A percentile compares a stretch with the other conserved stretches of the same genome.
phyloP scores from a whole-genome alignment of 2,329 filamentous ascomycete genomes.

The Alternaria sp. region DNA sequence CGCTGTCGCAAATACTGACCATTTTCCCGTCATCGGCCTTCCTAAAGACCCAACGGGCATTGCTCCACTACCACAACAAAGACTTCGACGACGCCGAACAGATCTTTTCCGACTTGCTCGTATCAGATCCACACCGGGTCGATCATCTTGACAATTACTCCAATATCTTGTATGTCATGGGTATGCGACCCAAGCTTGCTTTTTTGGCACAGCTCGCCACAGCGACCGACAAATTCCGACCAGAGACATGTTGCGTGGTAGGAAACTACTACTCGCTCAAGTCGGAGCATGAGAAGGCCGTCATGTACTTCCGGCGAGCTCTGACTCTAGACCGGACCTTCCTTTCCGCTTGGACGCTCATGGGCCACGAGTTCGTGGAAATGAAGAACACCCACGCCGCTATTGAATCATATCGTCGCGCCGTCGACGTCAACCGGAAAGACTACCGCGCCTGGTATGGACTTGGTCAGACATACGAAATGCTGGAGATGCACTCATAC shows the following conservation, averaged over 20 bases:
- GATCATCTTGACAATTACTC: slow-evolving; percentile 96
- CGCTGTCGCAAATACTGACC: slow-evolving; percentile 75
- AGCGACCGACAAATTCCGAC: slow-evolving; percentile 91
- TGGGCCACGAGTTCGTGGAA: slow-evolving; percentile 99
- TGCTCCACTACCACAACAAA: slow-evolving; percentile 90
- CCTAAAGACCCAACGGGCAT: slow-evolving; percentile 84
- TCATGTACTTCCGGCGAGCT: slow-evolving; percentile 95
- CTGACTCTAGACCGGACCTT: slow-evolving; percentile 89
- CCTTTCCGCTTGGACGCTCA: slow-evolving; percentile 94
- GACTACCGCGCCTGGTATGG: slow-evolving; percentile 99
- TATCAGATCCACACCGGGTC: slow-evolving; percentile 71
- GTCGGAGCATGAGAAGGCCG: slow-evolving; percentile 95
- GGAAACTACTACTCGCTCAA: slow-evolving; percentile 97
- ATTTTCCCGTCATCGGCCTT: slow-evolving; percentile 92
- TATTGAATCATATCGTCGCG: slow-evolving; percentile 93
- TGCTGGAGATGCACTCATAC: slow-evolving; percentile 97
- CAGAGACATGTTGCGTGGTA: slow-evolving; percentile 94
- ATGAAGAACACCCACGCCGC: slow-evolving; percentile 98
- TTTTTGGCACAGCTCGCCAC: slow-evolving; percentile 92
- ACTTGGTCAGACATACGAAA: slow-evolving; percentile 93
- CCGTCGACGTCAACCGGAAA: slow-evolving; percentile 92
- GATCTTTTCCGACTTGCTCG: slow-evolving; percentile 73
- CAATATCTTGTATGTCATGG: slow-evolving; percentile 95
- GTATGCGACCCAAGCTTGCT: slow-evolving; percentile 83
- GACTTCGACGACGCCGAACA: slow-evolving; percentile 69